Conservation (phyloP, 768 basidiomycete species). For the Termitomyces titanicus region DNA sequence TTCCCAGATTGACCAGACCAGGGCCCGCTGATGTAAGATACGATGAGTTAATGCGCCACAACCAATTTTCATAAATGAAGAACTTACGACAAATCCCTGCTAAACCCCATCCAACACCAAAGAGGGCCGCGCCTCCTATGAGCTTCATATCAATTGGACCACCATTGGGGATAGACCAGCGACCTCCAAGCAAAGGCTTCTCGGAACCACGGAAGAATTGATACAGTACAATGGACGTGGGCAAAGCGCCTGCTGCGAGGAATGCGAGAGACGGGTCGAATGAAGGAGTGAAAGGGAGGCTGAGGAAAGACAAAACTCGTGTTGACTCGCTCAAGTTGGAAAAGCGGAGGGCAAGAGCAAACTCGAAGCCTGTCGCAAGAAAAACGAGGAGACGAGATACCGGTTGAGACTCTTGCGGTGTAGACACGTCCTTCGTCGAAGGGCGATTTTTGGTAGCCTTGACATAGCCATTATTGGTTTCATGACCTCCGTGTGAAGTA, state of each 20-base stretch:
- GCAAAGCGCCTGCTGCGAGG: conserved; percentile 51
- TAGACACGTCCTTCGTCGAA: conserved; percentile 6
- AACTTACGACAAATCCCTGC: conserved; percentile 60
- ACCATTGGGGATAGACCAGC: conserved; percentile 37
- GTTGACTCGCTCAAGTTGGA: conserved; percentile 48
- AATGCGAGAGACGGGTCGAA: conserved; percentile 58
- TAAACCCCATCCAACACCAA: conserved; percentile 62
- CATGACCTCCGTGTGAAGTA: conserved; percentile 11
- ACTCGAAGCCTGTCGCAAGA: conserved; percentile 42
- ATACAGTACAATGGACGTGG: conserved; percentile 42
- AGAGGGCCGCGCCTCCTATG: conserved; percentile 48
- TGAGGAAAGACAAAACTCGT: conserved; percentile 49
- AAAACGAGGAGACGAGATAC: conserved; percentile 35
- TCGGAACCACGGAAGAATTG: conserved; percentile 34
- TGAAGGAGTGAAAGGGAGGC: conserved; percentile 42
- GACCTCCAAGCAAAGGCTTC: conserved; percentile 39
- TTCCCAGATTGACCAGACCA: conserved; percentile 57
- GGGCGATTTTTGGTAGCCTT: conserved; percentile 4
- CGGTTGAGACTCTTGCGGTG: conserved; percentile 9
- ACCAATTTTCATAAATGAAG: neutral
- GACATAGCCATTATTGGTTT: neutral
- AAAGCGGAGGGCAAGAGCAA: conserved; percentile 50
- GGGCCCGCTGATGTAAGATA: conserved; percentile 47
- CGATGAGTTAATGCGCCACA: conserved; percentile 4
- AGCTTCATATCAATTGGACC: conserved; percentile 42